phyloP scores from a whole-genome alignment of 441 rosid genomes.

The Euphorbia schlechtendalii region DNA sequence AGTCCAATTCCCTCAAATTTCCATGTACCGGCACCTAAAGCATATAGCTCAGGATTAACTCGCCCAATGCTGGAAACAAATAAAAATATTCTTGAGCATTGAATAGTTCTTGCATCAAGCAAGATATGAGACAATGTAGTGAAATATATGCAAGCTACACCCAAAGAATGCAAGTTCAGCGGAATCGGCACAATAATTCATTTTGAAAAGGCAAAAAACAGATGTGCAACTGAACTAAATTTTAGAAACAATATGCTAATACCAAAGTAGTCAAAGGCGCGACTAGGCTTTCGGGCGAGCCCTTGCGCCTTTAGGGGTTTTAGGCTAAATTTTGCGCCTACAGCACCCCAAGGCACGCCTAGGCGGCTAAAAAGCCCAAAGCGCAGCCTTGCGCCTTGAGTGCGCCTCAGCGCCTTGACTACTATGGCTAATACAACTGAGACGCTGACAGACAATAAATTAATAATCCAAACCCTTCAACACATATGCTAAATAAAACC shows the following conservation, averaged over 20 bases:
- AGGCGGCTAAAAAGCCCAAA: no score
- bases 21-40: conserved; percentile 67
- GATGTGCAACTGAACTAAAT: background rate
- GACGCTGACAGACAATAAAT: conserved; percentile 1
- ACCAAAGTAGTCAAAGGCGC: no score
- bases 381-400: no score
- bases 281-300: no score
- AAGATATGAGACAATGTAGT: background rate
- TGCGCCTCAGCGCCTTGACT: no score
- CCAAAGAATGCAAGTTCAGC: no score
- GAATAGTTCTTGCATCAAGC: background rate
- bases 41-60: conserved; percentile 90
- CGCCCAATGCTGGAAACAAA: conserved; percentile 67
- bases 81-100: background rate
- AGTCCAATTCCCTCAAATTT: conserved; percentile 29
- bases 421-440: background rate
- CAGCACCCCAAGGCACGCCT: no score
- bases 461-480: background rate
- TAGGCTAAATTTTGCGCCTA: no score
- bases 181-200: no score
- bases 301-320: no score
- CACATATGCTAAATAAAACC: background rate
- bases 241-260: background rate
- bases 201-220: background rate
- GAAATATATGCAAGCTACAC: no score